Evolutionary conservation across 805 yeast species (phyloP), one percentile per base, ranked within the genome.

Genomic region (Isabelozyma rhagii): DNA sequence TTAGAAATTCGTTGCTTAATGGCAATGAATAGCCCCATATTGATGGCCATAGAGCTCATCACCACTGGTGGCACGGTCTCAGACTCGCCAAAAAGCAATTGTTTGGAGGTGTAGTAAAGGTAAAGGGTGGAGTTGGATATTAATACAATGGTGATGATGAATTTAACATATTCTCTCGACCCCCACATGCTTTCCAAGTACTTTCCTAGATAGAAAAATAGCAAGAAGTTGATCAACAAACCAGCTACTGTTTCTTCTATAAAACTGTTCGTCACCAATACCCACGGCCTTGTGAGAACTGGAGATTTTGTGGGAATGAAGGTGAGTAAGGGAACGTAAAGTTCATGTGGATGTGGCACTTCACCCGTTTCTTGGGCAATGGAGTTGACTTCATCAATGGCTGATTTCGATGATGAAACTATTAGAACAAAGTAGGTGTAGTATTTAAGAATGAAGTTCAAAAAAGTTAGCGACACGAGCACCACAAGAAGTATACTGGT

Each of bases 161-260:
- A 85, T 54, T 71, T 72, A 11, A 76, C 56, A 52, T 81, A 68
- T 55, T 82, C 87, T 42, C 60, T 67, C 28, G 80, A 58, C 4
- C 85, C 81, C 91, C 92, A 86, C 39, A 79, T 74, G 52, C 77
- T 75, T 59, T 86, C 92, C 55, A 85, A 75, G 67, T 82, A 86
- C 46, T 79, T 72, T 4, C 89, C 89, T 36, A 86, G 75, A 56
- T 78, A 80, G 47, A 74, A 66, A 10, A 80, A 56, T 13, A 77
- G 61, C 18, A 71, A 50, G 18, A 72, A 57, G 18, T 78, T 65
- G 7, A 71, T 56, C 6, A 69, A 42, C 10, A 76, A 67, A 3
- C 77, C 67, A 11, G 77, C 41, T 15, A 77, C 46, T 39, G 69
- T 70, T 42, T 72, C 75, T 49, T 80, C 84, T 15, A 78, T 73